Conservation (phyloP, 2,329 filamentous ascomycete species). For the Bertia moriformis region DNA sequence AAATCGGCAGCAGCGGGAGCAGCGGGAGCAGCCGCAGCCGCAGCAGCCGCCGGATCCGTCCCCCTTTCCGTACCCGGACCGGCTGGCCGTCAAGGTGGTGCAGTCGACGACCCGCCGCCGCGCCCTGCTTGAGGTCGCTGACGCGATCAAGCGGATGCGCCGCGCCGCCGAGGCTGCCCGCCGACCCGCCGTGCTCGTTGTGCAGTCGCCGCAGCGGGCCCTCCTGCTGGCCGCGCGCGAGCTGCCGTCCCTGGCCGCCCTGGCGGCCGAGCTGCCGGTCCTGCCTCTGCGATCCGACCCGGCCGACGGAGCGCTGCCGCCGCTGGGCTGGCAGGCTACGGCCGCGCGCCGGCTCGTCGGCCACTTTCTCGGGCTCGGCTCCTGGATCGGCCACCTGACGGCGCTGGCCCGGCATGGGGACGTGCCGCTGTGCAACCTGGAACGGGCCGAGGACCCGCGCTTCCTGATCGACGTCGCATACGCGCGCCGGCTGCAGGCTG, state of each 20-base stretch:
- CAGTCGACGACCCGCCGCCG: constrained; percentile 84
- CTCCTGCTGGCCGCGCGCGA: constrained; percentile 75
- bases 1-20: constrained; percentile 62
- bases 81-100: constrained; percentile 68
- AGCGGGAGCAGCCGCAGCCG: too few species aligned
- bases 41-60: too few species aligned
- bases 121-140: constrained; percentile 73
- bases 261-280: constrained; percentile 78
- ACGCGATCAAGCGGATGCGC: constrained; percentile 77
- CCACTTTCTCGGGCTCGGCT: constrained; percentile 79
- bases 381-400: constrained; percentile 79
- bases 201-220: constrained; percentile 77
- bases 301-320: constrained; percentile 73
- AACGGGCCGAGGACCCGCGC: constrained; percentile 81
- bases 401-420: constrained; percentile 84
- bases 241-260: constrained; percentile 63
- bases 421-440: constrained; percentile 85
- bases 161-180: constrained; percentile 71
- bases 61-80: constrained; percentile 82
- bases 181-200: constrained; percentile 69
- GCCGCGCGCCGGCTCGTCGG: constrained; percentile 73
- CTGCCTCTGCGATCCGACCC: constrained; percentile 69
- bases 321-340: constrained; percentile 83
- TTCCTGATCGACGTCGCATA: constrained; percentile 94
- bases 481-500: constrained; percentile 77